Evolutionary conservation across 148 eudicot genomes (phyloP).

Genomic region (Rhododendron mucronatum): DNA sequence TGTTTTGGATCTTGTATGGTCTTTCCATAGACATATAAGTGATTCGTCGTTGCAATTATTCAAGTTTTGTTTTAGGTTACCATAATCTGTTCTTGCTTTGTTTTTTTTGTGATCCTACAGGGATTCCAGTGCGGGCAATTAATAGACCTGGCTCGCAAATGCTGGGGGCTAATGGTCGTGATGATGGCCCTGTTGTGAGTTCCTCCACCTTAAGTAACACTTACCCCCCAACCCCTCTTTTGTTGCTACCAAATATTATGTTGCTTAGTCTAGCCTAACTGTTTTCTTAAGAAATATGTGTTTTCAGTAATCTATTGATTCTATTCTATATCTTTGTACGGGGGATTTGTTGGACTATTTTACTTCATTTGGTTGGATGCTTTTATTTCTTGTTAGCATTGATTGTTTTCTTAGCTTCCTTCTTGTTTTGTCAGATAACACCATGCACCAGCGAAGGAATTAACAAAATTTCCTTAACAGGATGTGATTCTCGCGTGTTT

Average conservation of each 20-base stretch:
- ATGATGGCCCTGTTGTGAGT: constrained; percentile 75
- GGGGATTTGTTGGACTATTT: neutral
- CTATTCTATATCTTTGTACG: neutral
- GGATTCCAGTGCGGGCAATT: constrained; percentile 52
- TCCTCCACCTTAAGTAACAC: neutral
- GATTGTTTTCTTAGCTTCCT: constrained; percentile 7
- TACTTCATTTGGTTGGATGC: neutral
- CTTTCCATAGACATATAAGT: neutral
- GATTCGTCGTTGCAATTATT: neutral
- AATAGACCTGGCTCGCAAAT: constrained; percentile 67
- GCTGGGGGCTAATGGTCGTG: constrained; percentile 78
- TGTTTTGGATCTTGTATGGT: neutral
- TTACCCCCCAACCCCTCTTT: neutral
- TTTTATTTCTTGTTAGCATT: neutral
- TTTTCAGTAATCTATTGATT: neutral
- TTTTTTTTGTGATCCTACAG: constrained; percentile 17
- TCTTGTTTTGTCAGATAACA: constrained; percentile 48
- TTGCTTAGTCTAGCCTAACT: neutral
- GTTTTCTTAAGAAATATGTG: neutral
- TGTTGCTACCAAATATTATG: neutral
- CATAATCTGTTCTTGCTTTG: neutral
- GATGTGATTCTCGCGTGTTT: constrained; percentile 65
- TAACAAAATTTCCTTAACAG: constrained; percentile 63
- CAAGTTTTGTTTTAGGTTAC: neutral
- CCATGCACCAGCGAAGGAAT: constrained; percentile 55